Base-by-base conservation (phyloP, 495 filamentous ascomycete genomes). In the Aspergillus coremiiformis region DNA sequence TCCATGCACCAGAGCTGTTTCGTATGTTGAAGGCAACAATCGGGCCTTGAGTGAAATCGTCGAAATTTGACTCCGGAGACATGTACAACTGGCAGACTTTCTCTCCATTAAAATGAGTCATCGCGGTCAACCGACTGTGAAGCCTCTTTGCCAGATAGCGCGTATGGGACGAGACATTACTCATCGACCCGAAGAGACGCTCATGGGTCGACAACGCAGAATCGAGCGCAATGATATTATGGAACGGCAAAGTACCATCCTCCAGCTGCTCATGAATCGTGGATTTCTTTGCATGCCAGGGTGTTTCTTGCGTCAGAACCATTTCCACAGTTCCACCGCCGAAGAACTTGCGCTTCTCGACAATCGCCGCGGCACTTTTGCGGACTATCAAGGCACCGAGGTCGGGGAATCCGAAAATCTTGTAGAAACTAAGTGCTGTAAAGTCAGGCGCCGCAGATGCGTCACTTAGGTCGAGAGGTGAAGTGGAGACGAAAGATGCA, bases 381-480 rank as follows among this genome's bases (percentile, higher is more conserved):
- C 85, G 79, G 8, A 96, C 84, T 47, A 97, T 85, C 63, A 97
- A 71, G 4, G 84, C 92, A 6, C 92, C 92, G 0, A 97, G 70
- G 61, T 97, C 89, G 0, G 92, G 92, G 59, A 96, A 96, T 4
- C 92, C 92, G 64, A 96, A 97, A 20, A 97, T 93, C 67, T 97
- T 97, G 67, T 95, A 94, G 59, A 97, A 90, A 71, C 89, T 95
- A 20, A 96, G 63, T 0, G 87, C 89, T 4, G 84, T 89, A 55
- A 95, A 96, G 59, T 97, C 92, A 0, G 92, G 89, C 1, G 87
- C 85, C 1, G 60, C 55, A 7, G 72, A 66, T 7, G 71, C 59
- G 56, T 84, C 65, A 46, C 81, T 76, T 20, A 97, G 63, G 63
- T 95, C 82, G 20, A 96, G 71, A 0, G 83, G 83, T 5, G 86